Evolutionary conservation across 1,284 basidiomycete species (phyloP).

Genomic region (Gastroboletus turbinatus): DNA sequence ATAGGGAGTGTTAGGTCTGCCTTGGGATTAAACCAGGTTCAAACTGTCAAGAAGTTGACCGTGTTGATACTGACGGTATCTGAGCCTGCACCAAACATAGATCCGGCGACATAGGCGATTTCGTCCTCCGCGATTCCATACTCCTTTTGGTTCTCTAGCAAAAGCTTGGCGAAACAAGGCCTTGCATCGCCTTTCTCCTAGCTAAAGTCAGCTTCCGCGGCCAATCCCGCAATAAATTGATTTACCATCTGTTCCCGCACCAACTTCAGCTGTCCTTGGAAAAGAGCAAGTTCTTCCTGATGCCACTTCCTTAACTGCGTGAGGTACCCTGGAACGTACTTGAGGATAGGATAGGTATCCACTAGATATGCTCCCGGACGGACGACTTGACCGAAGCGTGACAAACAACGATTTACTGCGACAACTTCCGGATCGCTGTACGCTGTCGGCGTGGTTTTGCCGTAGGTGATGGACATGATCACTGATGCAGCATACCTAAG

Average conservation of each 20-base stretch:
- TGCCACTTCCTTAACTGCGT: constrained; percentile 53
- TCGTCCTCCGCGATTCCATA: constrained; percentile 14
- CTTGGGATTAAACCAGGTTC: not conserved
- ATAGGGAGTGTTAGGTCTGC: not conserved
- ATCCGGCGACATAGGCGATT: constrained; percentile 38
- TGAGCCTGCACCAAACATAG: constrained; percentile 42
- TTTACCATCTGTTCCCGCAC: constrained; percentile 48
- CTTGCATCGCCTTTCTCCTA: constrained; percentile 13
- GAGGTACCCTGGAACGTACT: constrained; percentile 58
- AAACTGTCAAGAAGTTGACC: not conserved
- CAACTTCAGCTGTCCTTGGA: constrained; percentile 46
- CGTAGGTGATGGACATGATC: constrained; percentile 65
- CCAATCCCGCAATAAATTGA: not conserved
- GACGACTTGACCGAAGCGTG: constrained; percentile 45
- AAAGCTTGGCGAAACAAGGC: constrained; percentile 18
- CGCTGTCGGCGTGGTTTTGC: constrained; percentile 39
- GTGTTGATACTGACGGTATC: constrained; percentile 34
- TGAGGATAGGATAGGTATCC: constrained; percentile 56
- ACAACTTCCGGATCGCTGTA: constrained; percentile 34
- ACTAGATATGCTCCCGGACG: constrained; percentile 44
- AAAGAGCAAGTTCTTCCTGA: constrained; percentile 55
- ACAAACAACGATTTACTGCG: constrained; percentile 6
- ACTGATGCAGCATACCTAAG: constrained; percentile 61
- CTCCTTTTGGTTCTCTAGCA: constrained; percentile 23
- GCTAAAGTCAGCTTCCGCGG: not conserved